Evolutionary conservation across 2,329 filamentous ascomycete genomes (phyloP).

Genomic region (Pestalotiopsis sp.): DNA sequence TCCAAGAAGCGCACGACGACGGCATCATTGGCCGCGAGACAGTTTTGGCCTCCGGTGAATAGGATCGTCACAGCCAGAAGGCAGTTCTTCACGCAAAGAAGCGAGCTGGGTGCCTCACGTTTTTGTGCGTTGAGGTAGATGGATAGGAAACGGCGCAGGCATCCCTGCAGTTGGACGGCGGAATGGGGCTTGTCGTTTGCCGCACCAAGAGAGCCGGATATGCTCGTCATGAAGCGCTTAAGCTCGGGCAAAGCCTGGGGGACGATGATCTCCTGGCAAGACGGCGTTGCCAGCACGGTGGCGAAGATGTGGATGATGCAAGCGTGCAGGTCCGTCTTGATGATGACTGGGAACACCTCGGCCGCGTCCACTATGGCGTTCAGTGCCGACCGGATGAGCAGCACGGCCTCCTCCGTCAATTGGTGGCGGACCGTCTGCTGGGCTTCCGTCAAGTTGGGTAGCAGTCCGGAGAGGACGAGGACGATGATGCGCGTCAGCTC

Average conservation of each 20-base stretch:
- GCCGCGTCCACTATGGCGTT: slow-evolving; percentile 92
- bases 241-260: slow-evolving; percentile 89
- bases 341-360: slow-evolving; percentile 93
- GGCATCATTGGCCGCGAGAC: slow-evolving; percentile 74
- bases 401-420: slow-evolving; percentile 84
- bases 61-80: slow-evolving; percentile 87
- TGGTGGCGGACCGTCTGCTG: slow-evolving; percentile 70
- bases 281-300: slow-evolving; percentile 84
- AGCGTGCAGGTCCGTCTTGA: slow-evolving; percentile 93
- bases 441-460: slow-evolving; percentile 78
- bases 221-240: slow-evolving; percentile 83
- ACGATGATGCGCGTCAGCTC: slow-evolving; percentile 97
- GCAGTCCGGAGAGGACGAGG: slow-evolving; percentile 81
- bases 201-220: slow-evolving; percentile 53
- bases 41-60: slow-evolving; percentile 77
- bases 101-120: slow-evolving; percentile 72
- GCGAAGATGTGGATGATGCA: slow-evolving; percentile 97
- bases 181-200: slow-evolving; percentile 49
- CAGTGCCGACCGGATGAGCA: slow-evolving; percentile 77
- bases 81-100: slow-evolving; percentile 91
- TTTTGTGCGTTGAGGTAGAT: slow-evolving; percentile 79
- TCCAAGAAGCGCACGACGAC: slow-evolving; percentile 75
- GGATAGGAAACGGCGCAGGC: slow-evolving; percentile 78
- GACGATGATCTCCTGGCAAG: slow-evolving; percentile 86
- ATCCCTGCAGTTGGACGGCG: slow-evolving; percentile 76